Conservation (phyloP, 1,284 basidiomycete genomes). For the Xerocomus amazonicus region DNA sequence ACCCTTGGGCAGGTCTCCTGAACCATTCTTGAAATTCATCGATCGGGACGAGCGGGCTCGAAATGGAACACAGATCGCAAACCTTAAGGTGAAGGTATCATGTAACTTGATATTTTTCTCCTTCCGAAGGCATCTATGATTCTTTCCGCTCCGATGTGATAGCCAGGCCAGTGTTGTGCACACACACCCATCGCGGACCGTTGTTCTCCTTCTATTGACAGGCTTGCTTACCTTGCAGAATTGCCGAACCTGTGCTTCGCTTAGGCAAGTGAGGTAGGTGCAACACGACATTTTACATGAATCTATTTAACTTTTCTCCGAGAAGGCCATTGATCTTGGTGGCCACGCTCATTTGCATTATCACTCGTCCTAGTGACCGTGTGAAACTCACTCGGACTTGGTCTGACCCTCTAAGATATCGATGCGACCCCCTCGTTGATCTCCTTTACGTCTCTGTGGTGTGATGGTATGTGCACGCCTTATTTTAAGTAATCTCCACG, state of each 20-base stretch:
- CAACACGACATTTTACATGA: slow-evolving; percentile 4
- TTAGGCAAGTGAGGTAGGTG: not conserved
- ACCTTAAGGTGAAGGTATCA: slow-evolving; percentile 7
- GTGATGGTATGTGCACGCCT: slow-evolving; percentile 10
- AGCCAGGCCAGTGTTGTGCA: slow-evolving; percentile 3
- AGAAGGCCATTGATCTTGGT: slow-evolving; percentile 8
- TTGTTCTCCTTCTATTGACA: slow-evolving; percentile 1
- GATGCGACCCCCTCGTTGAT: slow-evolving; percentile 11
- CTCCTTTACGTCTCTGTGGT: slow-evolving; percentile 14
- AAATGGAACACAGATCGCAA: slow-evolving; percentile 13
- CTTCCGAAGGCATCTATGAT: slow-evolving; percentile 1
- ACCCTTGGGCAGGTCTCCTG: slow-evolving; percentile 12
- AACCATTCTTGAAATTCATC: not conserved
- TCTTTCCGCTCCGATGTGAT: slow-evolving; percentile 19
- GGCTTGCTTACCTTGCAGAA: not conserved
- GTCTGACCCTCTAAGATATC: not conserved
- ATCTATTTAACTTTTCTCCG: slow-evolving; percentile 1
- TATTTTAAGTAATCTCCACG: slow-evolving; percentile 6
- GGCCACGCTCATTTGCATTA: slow-evolving; percentile 3
- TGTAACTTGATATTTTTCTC: not conserved
- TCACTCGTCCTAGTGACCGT: slow-evolving; percentile 4
- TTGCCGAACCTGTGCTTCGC: not conserved
- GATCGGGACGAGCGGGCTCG: slow-evolving; percentile 3
- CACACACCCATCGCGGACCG: not conserved
- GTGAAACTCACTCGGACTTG: not conserved